Percentiles rank a stretch among this genome's conserved stretches.
These are phyloP conservation scores for Syncephalastrum sp. DNA, from an alignment of 371 early-diverging fungal species.

Conservation along the genomic window DNA sequence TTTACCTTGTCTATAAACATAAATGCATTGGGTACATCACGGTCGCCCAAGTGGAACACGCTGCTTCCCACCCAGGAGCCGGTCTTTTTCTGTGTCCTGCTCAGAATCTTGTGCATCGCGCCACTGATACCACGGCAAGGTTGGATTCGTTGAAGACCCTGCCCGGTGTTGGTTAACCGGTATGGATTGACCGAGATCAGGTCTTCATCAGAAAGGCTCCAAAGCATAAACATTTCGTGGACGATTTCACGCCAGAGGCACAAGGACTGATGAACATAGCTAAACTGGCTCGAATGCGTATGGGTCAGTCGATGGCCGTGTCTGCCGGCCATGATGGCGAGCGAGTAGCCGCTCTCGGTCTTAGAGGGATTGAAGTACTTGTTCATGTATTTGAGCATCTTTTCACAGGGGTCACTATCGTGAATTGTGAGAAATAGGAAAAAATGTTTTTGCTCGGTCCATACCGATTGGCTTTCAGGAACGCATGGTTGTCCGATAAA, in stretches of 20 bases:
- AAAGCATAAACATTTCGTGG: conserved; percentile 96
- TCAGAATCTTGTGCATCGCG: conserved; percentile 86
- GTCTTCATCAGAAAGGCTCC: conserved; percentile 89
- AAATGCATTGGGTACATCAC: conserved; percentile 89
- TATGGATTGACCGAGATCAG: conserved; percentile 77
- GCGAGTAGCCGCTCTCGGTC: conserved; percentile 63
- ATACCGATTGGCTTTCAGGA: conserved; percentile 78
- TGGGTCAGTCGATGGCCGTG: conserved; percentile 92
- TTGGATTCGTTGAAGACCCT: conserved; percentile 91
- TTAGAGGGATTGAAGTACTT: conserved; percentile 65
- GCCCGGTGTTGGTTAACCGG: conserved; percentile 93
- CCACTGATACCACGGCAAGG: conserved; percentile 77
- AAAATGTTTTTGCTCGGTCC: neutral
- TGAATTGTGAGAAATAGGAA: neutral
- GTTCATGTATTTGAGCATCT: conserved; percentile 82
- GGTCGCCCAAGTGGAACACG: conserved; percentile 95
- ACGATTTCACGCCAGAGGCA: conserved; percentile 93
- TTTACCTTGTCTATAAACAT: conserved; percentile 92
- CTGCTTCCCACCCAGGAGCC: conserved; percentile 94
- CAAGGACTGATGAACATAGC: conserved; percentile 91
- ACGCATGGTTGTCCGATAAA: conserved; percentile 95
- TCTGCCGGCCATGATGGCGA: conserved; percentile 83
- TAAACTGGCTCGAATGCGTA: conserved; percentile 86
- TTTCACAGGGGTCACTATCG: conserved; percentile 89
- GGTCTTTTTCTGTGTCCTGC: conserved; percentile 80